Conservation (phyloP, 768 basidiomycete species). For the Boletus coccyginus region DNA sequence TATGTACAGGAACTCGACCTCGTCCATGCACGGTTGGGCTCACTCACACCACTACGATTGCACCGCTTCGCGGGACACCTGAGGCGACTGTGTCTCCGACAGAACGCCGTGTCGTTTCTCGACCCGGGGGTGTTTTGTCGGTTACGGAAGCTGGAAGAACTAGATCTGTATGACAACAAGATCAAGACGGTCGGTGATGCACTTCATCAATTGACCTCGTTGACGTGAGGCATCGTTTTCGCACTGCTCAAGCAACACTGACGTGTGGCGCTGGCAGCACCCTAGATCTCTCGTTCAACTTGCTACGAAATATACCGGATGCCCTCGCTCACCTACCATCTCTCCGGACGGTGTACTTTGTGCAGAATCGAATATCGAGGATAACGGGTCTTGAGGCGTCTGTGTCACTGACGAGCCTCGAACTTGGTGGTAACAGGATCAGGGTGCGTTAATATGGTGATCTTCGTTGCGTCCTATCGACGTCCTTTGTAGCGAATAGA, state of each 20-base stretch:
- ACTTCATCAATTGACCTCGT: constrained; percentile 50
- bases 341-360: constrained; percentile 83
- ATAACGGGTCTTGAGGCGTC: constrained; percentile 64
- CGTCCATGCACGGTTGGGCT: constrained; percentile 72
- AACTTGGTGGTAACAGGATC: constrained; percentile 91
- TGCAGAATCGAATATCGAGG: constrained; percentile 90
- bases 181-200: constrained; percentile 71
- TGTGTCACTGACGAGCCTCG: constrained; percentile 72
- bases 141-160: constrained; percentile 72
- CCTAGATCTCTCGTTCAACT: constrained; percentile 94
- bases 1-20: constrained; percentile 76
- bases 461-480: background rate
- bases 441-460: constrained; percentile 50
- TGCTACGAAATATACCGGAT: constrained; percentile 70
- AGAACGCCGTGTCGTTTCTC: constrained; percentile 75
- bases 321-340: constrained; percentile 53
- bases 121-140: constrained; percentile 69
- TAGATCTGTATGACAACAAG: constrained; percentile 97
- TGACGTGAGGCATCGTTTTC: constrained; percentile 45
- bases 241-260: background rate
- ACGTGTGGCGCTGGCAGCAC: constrained; percentile 42
- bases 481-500: constrained; percentile 71
- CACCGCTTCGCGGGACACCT: constrained; percentile 69
- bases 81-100: constrained; percentile 77
- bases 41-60: constrained; percentile 65